A percentile compares a stretch with the other conserved stretches of the same genome.
Conservation (phyloP, 2,329 filamentous ascomycete genomes). For the Lachnum nothofagi region DNA sequence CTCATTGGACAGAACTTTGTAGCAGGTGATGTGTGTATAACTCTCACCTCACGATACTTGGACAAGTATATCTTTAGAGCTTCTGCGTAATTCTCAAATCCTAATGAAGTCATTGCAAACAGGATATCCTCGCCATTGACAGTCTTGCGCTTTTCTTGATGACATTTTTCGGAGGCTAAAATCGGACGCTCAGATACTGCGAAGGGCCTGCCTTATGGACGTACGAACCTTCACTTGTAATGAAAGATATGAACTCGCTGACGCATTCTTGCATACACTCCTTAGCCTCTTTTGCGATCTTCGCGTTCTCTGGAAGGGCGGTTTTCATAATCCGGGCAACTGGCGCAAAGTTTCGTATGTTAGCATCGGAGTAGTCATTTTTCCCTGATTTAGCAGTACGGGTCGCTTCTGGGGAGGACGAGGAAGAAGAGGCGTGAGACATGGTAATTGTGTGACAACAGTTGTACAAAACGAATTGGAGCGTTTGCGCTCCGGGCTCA, state of each 20-base stretch:
- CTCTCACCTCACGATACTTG: conserved; percentile 92
- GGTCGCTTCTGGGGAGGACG: conserved; percentile 44
- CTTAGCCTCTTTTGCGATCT: conserved; percentile 98
- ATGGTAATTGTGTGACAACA: conserved; percentile 40
- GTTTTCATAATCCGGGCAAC: conserved; percentile 99
- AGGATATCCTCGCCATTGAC: conserved; percentile 98
- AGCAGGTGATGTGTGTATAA: conserved; percentile 8
- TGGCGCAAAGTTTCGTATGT: conserved; percentile 90
- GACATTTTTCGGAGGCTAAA: conserved; percentile 94
- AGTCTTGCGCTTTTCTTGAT: conserved; percentile 98
- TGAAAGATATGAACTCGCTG: conserved; percentile 99
- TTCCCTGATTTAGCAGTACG: conserved; percentile 40
- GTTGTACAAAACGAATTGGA: conserved; percentile 29
- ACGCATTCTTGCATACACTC: conserved; percentile 99
- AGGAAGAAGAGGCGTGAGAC: conserved; percentile 54
- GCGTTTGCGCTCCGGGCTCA: conserved; percentile 29
- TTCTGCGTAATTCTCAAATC: conserved; percentile 98
- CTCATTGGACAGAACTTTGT: conserved; percentile 3
- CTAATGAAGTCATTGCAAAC: conserved; percentile 97
- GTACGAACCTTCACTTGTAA: conserved; percentile 89
- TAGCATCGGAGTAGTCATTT: conserved; percentile 62
- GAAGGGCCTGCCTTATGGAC: conserved; percentile 8
- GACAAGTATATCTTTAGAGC: conserved; percentile 96
- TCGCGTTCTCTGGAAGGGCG: conserved; percentile 93
- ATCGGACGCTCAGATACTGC: conserved; percentile 20